Conservation (phyloP, 2,329 filamentous ascomycete species). For the Lachnellula subtilissima region DNA sequence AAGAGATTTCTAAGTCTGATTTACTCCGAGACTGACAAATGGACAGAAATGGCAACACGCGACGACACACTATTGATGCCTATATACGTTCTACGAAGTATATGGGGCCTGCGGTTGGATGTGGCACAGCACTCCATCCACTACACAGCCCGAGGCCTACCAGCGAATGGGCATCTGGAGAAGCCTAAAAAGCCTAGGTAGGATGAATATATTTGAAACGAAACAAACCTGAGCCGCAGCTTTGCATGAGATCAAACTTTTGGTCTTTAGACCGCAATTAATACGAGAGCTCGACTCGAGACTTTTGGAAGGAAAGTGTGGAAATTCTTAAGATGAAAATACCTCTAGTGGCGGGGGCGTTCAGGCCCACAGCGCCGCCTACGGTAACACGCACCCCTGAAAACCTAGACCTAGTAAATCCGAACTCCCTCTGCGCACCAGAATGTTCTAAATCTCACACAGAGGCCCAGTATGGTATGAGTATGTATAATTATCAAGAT, state of each 20-base stretch:
- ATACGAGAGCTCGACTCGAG: too few relatives aligned
- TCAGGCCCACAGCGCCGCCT: too few relatives aligned
- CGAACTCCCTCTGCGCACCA: too few relatives aligned
- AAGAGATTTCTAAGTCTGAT: too few relatives aligned
- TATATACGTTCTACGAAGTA: not conserved
- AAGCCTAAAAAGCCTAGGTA: not conserved
- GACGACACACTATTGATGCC: not conserved
- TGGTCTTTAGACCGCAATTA: not conserved
- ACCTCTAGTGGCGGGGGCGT: too few relatives aligned
- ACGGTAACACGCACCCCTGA: too few relatives aligned
- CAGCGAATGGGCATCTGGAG: not conserved
- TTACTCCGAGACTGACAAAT: not conserved
- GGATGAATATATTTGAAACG: not conserved
- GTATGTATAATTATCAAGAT: not conserved
- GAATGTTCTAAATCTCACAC: too few relatives aligned
- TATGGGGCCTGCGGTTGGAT: not conserved
- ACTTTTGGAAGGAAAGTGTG: too few relatives aligned
- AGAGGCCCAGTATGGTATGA: too few relatives aligned
- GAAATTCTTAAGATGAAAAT: too few relatives aligned
- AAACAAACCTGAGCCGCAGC: not conserved
- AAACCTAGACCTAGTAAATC: too few relatives aligned
- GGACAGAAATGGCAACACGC: not conserved
- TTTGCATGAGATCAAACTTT: not conserved
- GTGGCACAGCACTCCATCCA: not conserved
- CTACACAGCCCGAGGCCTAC: not conserved